Evolutionary conservation across 345 rosid species (phyloP).

Genomic region (Eucalyptus pauciflora): DNA sequence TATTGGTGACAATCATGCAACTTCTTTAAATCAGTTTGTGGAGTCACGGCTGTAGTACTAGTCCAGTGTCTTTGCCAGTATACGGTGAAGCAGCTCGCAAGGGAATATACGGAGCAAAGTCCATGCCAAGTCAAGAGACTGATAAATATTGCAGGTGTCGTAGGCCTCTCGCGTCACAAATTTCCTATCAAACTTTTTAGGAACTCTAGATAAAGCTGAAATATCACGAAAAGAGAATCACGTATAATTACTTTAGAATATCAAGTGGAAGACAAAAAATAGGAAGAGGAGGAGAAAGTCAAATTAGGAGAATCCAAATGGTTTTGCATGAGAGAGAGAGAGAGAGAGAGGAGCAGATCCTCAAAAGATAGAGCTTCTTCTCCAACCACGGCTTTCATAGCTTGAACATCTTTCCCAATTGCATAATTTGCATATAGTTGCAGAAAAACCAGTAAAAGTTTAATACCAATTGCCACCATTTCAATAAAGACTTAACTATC

Average conservation of each 20-base stretch:
- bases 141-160: background rate
- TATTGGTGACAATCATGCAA: too few relatives aligned
- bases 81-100: conserved; percentile 92
- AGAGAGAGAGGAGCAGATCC: conserved; percentile 49
- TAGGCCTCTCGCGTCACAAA: conserved; percentile 35
- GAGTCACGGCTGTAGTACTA: background rate
- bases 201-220: conserved; percentile 84
- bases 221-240: background rate
- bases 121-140: conserved; percentile 34
- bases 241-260: background rate
- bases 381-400: conserved; percentile 98
- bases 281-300: background rate
- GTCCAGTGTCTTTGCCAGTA: conserved; percentile 82
- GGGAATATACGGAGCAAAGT: conserved; percentile 87
- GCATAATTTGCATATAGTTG: conserved; percentile 95
- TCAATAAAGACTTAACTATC: background rate
- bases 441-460: background rate
- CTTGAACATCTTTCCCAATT: conserved; percentile 94
- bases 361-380: conserved; percentile 96
- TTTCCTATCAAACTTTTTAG: conserved; percentile 84
- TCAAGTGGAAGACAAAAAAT: background rate
- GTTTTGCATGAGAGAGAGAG: background rate
- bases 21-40: too few relatives aligned
- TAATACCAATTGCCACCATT: background rate
- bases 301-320: background rate